A percentile compares a stretch with the other conserved stretches of the same genome.
Conservation (phyloP, 176 grass and related monocot genomes). For the Aegilops umbellulata region DNA sequence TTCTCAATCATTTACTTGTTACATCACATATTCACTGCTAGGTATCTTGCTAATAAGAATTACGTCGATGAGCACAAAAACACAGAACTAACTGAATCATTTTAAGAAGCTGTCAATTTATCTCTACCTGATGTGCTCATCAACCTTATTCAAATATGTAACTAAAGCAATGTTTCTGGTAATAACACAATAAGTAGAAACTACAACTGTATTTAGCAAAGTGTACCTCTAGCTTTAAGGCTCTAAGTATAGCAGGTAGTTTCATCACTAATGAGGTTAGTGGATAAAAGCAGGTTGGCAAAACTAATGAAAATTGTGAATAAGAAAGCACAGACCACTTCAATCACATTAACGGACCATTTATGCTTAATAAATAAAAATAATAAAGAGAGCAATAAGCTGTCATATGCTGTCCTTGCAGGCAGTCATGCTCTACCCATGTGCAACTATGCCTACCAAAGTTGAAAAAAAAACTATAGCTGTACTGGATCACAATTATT, state of each 20-base stretch:
- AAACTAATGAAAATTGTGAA: background rate
- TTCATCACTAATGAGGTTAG: background rate
- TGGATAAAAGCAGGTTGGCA: background rate
- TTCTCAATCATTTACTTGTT: background rate
- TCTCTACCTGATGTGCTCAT: background rate
- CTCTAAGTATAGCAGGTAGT: background rate
- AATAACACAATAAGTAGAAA: background rate
- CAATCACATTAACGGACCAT: background rate
- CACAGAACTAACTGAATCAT: background rate
- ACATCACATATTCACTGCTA: background rate
- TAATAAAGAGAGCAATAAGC: slow-evolving; percentile 16
- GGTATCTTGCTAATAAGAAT: background rate
- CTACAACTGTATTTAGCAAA: background rate
- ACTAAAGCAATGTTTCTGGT: background rate
- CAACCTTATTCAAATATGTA: background rate
- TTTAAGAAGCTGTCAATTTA: background rate
- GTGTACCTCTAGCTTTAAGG: background rate
- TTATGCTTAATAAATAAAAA: background rate
- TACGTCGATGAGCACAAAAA: background rate
- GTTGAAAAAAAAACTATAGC: slow-evolving; percentile 25
- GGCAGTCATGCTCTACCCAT: slow-evolving; percentile 37
- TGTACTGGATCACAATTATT: slow-evolving; percentile 48
- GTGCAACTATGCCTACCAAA: slow-evolving; percentile 24
- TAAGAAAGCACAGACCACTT: background rate
- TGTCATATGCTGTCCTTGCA: slow-evolving; percentile 38